Evolutionary conservation across 2,329 filamentous ascomycete genomes (phyloP).

Genomic region (Aspergillus melleus): DNA sequence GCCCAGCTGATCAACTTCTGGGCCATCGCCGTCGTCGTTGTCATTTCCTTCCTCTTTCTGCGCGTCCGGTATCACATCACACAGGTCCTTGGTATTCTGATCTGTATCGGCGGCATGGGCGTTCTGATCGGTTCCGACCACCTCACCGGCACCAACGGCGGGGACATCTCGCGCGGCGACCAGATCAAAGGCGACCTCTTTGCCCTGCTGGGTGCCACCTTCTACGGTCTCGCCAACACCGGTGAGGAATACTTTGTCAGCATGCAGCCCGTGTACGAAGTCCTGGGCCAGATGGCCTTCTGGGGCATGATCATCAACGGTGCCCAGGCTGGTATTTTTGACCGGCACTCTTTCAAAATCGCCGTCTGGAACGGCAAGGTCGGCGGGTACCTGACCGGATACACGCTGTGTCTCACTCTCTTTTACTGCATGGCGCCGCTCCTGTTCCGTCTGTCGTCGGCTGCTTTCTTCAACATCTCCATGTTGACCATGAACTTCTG

Average conservation of each 20-base stretch:
- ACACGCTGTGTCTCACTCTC: constrained; percentile 75
- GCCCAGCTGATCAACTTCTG: constrained; percentile 98
- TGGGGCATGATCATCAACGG: constrained; percentile 92
- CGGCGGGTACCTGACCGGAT: constrained; percentile 83
- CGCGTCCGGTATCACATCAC: constrained; percentile 84
- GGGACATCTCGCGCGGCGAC: constrained; percentile 57
- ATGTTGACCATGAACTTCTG: constrained; percentile 95
- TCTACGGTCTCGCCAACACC: constrained; percentile 89
- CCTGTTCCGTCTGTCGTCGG: constrained; percentile 83
- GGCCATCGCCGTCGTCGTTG: constrained; percentile 90
- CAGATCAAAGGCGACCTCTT: constrained; percentile 91
- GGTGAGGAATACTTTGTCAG: constrained; percentile 93
- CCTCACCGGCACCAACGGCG: constrained; percentile 71
- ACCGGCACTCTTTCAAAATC: constrained; percentile 68
- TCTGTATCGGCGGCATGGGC: constrained; percentile 90
- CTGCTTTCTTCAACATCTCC: constrained; percentile 96
- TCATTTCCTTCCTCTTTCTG: constrained; percentile 79
- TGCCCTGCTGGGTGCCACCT: constrained; percentile 80
- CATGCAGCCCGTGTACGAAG: constrained; percentile 85
- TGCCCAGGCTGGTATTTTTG: constrained; percentile 86
- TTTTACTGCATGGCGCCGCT: constrained; percentile 90
- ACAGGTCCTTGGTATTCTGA: constrained; percentile 81
- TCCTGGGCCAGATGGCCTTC: constrained; percentile 85
- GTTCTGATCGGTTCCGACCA: constrained; percentile 85
- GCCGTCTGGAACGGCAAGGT: constrained; percentile 67